phyloP scores from a whole-genome alignment of 345 rosid species.

The Geranium brycei region DNA sequence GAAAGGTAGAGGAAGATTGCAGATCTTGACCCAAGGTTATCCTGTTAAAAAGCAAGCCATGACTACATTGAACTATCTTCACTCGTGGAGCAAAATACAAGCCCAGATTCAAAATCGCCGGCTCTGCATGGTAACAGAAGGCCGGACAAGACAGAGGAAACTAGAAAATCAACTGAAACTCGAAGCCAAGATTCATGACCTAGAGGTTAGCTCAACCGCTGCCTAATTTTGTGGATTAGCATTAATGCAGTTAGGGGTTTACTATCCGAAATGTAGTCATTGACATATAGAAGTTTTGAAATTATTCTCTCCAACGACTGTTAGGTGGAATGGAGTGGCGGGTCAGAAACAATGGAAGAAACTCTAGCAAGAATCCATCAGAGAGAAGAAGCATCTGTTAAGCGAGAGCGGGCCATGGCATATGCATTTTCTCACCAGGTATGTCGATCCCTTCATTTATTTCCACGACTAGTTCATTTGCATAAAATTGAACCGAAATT shows the following conservation, averaged over 20 bases:
- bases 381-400: slow-evolving; percentile 82
- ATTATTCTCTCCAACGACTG: not conserved
- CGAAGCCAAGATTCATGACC: slow-evolving; percentile 78
- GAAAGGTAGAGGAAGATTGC: slow-evolving; percentile 51
- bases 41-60: slow-evolving; percentile 55
- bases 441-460: slow-evolving; percentile 2
- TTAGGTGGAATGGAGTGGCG: slow-evolving; percentile 93
- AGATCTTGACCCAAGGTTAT: slow-evolving; percentile 26
- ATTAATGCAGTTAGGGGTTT: too few species aligned
- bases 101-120: slow-evolving; percentile 57
- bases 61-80: slow-evolving; percentile 50
- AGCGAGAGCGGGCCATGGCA: slow-evolving; percentile 88
- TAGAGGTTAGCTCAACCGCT: slow-evolving; percentile 31
- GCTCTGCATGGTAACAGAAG: slow-evolving; percentile 66
- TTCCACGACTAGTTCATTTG: not conserved
- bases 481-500: not conserved
- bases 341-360: slow-evolving; percentile 62
- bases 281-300: too few species aligned
- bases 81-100: slow-evolving; percentile 80
- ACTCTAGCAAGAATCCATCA: slow-evolving; percentile 56
- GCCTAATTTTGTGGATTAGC: too few species aligned
- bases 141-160: slow-evolving; percentile 59
- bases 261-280: too few species aligned
- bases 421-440: slow-evolving; percentile 98
- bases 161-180: slow-evolving; percentile 86